Evolutionary conservation across 1,284 basidiomycete genomes (phyloP).

Genomic region (Trametes versicolor): DNA sequence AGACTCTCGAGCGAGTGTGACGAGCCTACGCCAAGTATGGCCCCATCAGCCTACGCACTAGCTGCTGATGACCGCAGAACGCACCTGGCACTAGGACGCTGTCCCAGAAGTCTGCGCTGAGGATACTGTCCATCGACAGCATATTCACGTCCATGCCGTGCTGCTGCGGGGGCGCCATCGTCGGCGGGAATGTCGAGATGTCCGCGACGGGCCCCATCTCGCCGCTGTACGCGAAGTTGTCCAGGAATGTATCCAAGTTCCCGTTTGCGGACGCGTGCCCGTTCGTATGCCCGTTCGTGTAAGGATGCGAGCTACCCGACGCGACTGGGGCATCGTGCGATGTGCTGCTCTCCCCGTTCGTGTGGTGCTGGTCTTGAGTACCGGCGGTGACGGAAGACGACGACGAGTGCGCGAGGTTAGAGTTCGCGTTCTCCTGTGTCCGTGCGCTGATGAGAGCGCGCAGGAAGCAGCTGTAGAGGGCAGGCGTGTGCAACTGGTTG

Average conservation of each 20-base stretch:
- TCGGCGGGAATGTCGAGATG: slow-evolving; percentile 83
- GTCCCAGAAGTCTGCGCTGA: slow-evolving; percentile 85
- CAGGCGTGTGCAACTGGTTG: slow-evolving; percentile 83
- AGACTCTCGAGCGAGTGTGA: slow-evolving; percentile 80
- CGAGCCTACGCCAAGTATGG: slow-evolving; percentile 60
- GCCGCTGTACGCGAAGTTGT: slow-evolving; percentile 73
- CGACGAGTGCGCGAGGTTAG: slow-evolving; percentile 15
- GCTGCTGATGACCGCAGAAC: slow-evolving; percentile 38
- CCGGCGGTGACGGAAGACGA: slow-evolving; percentile 5
- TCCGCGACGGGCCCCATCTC: slow-evolving; percentile 85
- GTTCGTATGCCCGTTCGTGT: slow-evolving; percentile 9
- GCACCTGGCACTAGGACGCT: slow-evolving; percentile 83
- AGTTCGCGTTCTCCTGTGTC: slow-evolving; percentile 48
- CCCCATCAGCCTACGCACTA: not conserved
- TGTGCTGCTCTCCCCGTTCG: slow-evolving; percentile 13
- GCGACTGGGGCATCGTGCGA: slow-evolving; percentile 16
- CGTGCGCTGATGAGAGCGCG: slow-evolving; percentile 79
- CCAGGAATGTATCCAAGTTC: slow-evolving; percentile 24
- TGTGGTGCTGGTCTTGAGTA: slow-evolving; percentile 6
- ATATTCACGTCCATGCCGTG: slow-evolving; percentile 58
- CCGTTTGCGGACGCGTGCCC: slow-evolving; percentile 16
- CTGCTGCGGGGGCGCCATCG: slow-evolving; percentile 67
- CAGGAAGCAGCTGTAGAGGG: slow-evolving; percentile 88
- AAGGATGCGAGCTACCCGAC: slow-evolving; percentile 3
- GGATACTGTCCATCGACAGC: slow-evolving; percentile 82